Percentiles rank a stretch among this genome's conserved stretches.
Conservation (phyloP, 495 filamentous ascomycete genomes). For the Paragyromitra xinjiangensis region DNA sequence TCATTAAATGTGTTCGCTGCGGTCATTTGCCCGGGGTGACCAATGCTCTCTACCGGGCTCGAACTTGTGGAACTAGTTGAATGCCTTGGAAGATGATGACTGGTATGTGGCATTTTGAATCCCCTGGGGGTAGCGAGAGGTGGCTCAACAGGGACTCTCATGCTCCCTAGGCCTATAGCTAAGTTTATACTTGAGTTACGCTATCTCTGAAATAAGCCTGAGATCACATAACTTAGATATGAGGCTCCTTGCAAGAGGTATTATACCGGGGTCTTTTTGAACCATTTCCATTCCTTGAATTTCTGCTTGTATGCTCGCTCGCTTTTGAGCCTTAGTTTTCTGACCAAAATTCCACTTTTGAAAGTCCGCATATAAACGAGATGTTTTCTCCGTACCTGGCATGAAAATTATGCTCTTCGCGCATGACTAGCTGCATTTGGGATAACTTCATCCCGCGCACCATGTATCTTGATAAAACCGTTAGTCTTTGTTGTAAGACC, state of each 20-base stretch:
- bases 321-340: slow-evolving; percentile 49
- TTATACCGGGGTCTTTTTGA: slow-evolving; percentile 57
- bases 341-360: slow-evolving; percentile 17
- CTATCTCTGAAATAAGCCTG: slow-evolving; percentile 48
- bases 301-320: slow-evolving; percentile 57
- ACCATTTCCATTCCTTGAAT: slow-evolving; percentile 58
- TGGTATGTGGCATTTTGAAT: slow-evolving; percentile 42
- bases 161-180: slow-evolving; percentile 1
- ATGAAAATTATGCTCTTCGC: slow-evolving; percentile 48
- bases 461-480: slow-evolving; percentile 52
- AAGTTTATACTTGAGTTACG: slow-evolving; percentile 41
- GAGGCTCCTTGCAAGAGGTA: slow-evolving; percentile 23
- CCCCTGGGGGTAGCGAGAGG: slow-evolving; percentile 31
- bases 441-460: slow-evolving; percentile 54
- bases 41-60: slow-evolving; percentile 48
- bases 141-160: slow-evolving; percentile 42
- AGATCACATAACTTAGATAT: slow-evolving; percentile 17
- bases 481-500: slow-evolving; percentile 26
- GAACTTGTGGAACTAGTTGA: slow-evolving; percentile 35
- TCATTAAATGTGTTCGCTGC: slow-evolving; percentile 34
- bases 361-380: neutral
- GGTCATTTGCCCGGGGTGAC: slow-evolving; percentile 41
- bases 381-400: slow-evolving; percentile 46
- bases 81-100: slow-evolving; percentile 41
- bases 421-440: slow-evolving; percentile 50